Evolutionary conservation across 2,329 filamentous ascomycete species (phyloP).

Genomic region (Penicillium corylophilum): DNA sequence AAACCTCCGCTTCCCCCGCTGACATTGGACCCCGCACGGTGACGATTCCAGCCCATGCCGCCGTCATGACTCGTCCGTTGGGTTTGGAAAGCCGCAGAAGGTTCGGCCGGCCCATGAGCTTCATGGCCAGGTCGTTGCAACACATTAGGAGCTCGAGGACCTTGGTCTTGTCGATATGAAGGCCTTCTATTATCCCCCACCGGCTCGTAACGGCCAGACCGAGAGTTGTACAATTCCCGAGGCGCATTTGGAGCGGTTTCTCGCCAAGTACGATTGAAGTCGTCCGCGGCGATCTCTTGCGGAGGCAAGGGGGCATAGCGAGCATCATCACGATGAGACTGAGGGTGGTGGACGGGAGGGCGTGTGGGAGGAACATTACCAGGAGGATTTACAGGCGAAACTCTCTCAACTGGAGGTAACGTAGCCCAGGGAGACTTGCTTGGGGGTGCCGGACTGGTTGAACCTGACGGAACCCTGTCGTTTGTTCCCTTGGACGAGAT

Average conservation of each 20-base stretch:
- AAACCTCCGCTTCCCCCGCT: constrained; percentile 79
- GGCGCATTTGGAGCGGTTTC: constrained; percentile 64
- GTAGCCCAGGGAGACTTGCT: constrained; percentile 90
- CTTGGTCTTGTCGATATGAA: constrained; percentile 65
- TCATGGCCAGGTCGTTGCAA: constrained; percentile 72
- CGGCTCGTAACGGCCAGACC: constrained; percentile 89
- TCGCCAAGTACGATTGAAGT: constrained; percentile 84
- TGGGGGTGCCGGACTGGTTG: constrained; percentile 53
- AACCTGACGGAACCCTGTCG: constrained; percentile 53
- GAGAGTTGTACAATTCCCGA: constrained; percentile 89
- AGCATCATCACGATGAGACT: constrained; percentile 57
- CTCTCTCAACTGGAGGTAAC: constrained; percentile 79
- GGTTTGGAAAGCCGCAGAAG: constrained; percentile 83
- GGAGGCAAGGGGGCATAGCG: constrained; percentile 54
- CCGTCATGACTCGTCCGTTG: constrained; percentile 64
- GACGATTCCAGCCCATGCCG: constrained; percentile 63
- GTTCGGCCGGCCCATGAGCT: constrained; percentile 68
- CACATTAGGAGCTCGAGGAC: constrained; percentile 70
- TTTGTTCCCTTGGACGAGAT: constrained; percentile 51
- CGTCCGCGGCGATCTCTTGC: constrained; percentile 89
- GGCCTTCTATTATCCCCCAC: constrained; percentile 72
- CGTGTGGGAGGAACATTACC: constrained; percentile 47
- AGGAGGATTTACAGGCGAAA: constrained; percentile 64
- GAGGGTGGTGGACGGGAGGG: constrained; percentile 57
- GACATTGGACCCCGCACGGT: constrained; percentile 85